Conservation (phyloP, 306 rosid genomes). For the Acmispon strigosus region DNA sequence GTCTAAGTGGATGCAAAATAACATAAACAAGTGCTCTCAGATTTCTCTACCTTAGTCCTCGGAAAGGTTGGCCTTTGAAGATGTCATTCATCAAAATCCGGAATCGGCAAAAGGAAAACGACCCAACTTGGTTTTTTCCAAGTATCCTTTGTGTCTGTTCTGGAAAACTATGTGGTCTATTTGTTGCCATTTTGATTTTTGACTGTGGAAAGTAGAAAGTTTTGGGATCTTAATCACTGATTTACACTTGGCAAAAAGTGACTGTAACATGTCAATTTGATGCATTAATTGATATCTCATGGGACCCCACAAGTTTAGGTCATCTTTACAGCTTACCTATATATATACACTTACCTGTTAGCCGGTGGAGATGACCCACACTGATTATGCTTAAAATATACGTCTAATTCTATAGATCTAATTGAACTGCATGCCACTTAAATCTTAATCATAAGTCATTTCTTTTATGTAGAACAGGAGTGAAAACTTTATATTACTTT, state of each 20-base stretch:
- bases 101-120: not conserved
- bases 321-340: not conserved
- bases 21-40: not conserved
- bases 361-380: not conserved
- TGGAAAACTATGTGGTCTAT: not conserved
- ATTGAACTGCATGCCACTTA: not conserved
- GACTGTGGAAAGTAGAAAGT: not conserved
- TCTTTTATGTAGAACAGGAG: not conserved
- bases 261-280: not conserved
- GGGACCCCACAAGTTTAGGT: not conserved
- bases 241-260: not conserved
- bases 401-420: not conserved
- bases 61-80: not conserved
- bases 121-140: not conserved
- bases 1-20: not conserved
- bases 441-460: not conserved
- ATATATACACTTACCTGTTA: not conserved
- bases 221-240: not conserved
- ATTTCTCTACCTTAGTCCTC: not conserved
- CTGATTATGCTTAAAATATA: not conserved
- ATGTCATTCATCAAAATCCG: not conserved
- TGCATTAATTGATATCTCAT: not conserved
- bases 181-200: not conserved
- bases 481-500: no score
- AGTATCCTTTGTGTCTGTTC: not conserved